Conservation (phyloP, 2,329 filamentous ascomycete species). For the Sporothrix variecibatus region DNA sequence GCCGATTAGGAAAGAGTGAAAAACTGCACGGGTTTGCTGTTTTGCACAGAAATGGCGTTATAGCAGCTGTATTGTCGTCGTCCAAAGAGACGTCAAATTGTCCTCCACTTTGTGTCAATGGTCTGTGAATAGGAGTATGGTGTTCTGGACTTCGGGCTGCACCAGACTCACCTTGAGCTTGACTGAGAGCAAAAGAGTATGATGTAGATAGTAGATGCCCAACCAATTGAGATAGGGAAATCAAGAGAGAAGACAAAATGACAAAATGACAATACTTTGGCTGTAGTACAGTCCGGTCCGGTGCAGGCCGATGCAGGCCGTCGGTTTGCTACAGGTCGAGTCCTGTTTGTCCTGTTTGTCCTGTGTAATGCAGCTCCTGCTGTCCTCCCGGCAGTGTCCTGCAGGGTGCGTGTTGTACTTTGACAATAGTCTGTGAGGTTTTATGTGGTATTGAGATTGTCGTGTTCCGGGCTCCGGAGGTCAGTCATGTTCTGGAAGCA, state of each 20-base stretch:
- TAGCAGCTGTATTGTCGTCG: background rate
- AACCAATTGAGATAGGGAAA: background rate
- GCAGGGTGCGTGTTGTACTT: background rate
- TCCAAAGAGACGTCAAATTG: background rate
- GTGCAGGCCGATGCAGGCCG: conserved; percentile 11
- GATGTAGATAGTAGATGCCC: background rate
- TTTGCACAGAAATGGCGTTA: background rate
- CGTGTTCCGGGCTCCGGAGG: background rate
- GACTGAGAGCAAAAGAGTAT: background rate
- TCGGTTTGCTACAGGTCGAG: background rate
- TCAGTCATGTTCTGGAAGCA: background rate
- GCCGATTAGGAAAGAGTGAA: background rate
- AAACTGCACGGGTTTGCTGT: background rate
- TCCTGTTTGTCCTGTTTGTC: background rate
- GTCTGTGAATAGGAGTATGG: background rate
- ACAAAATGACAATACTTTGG: background rate
- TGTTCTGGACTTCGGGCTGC: background rate
- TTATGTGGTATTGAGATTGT: background rate
- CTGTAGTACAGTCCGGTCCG: background rate
- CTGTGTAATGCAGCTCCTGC: background rate
- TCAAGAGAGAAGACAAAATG: background rate
- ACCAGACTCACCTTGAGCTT: background rate
- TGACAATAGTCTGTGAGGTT: background rate
- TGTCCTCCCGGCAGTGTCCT: background rate
- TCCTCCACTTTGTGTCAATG: too few species aligned